A percentile compares a stretch with the other conserved stretches of the same genome.
phyloP scores from a whole-genome alignment of 1,284 basidiomycete species.

The Leccinum variabile region DNA sequence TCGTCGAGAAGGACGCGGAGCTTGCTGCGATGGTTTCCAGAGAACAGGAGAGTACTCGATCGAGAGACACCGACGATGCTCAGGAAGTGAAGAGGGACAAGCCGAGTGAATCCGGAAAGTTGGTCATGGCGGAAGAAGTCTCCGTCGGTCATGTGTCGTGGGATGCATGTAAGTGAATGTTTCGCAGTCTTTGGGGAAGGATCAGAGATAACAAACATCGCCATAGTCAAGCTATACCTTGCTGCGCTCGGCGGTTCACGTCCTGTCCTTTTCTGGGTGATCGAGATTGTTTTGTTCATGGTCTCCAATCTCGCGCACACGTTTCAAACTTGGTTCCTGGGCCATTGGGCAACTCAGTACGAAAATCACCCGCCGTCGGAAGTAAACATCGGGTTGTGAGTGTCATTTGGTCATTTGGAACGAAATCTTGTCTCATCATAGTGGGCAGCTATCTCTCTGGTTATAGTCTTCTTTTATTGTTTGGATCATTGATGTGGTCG shows the following conservation, averaged over 20 bases:
- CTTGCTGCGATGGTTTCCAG: background rate
- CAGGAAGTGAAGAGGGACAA: background rate
- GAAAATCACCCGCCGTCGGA: background rate
- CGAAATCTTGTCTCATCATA: background rate
- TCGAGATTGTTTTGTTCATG: background rate
- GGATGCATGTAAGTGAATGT: background rate
- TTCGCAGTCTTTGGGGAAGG: background rate
- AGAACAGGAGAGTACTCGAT: background rate
- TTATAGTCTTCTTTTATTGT: background rate
- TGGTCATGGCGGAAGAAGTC: constrained; percentile 1
- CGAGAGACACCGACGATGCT: background rate
- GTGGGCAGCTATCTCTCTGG: background rate
- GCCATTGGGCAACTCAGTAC: background rate
- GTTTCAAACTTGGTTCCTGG: constrained; percentile 1
- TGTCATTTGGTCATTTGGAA: background rate
- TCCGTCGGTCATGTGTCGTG: constrained; percentile 1
- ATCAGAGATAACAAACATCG: background rate
- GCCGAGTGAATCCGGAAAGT: background rate
- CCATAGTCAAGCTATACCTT: constrained; percentile 1
- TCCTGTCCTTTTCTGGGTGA: background rate
- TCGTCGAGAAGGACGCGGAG: background rate
- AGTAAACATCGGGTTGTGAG: constrained; percentile 2
- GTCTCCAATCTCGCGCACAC: constrained; percentile 1
- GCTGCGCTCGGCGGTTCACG: background rate
- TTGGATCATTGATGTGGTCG: background rate